These are phyloP conservation scores for Blastomyces silverae DNA, from an alignment of 2,329 filamentous ascomycete genomes.

Conservation along the genomic window DNA sequence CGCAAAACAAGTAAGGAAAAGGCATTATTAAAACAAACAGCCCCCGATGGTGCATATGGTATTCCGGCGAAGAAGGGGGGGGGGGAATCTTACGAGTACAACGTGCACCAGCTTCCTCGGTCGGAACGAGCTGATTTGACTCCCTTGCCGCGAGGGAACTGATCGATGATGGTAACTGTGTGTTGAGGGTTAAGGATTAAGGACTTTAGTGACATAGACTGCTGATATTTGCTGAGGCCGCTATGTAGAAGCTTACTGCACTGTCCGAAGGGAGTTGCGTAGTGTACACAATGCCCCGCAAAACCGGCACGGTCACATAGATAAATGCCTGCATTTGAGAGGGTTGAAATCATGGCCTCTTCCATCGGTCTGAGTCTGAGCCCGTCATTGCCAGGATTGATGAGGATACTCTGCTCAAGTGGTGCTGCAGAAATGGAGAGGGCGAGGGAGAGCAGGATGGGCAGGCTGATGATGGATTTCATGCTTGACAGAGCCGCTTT, in stretches of 20 bases:
- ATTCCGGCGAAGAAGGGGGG: background rate
- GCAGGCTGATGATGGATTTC: background rate
- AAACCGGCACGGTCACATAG: background rate
- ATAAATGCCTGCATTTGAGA: background rate
- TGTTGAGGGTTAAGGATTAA: background rate
- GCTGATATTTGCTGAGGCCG: background rate
- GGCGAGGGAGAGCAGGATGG: background rate
- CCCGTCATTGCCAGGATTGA: background rate
- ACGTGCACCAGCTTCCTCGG: background rate
- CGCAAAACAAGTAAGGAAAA: background rate
- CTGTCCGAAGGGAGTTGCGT: background rate
- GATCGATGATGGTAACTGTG: background rate
- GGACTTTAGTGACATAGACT: background rate
- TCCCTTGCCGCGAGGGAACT: background rate
- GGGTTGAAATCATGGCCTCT: background rate
- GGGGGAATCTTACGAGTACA: background rate
- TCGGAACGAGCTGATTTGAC: background rate
- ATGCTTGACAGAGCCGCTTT: background rate
- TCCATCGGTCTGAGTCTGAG: background rate
- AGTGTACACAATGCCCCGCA: background rate
- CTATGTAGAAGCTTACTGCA: background rate
- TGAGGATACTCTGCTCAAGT: background rate
- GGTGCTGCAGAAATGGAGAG: background rate
- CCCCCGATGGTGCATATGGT: background rate
- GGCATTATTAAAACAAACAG: background rate